phyloP scores from a whole-genome alignment of 495 filamentous ascomycete species.

The Poronia punctata region DNA sequence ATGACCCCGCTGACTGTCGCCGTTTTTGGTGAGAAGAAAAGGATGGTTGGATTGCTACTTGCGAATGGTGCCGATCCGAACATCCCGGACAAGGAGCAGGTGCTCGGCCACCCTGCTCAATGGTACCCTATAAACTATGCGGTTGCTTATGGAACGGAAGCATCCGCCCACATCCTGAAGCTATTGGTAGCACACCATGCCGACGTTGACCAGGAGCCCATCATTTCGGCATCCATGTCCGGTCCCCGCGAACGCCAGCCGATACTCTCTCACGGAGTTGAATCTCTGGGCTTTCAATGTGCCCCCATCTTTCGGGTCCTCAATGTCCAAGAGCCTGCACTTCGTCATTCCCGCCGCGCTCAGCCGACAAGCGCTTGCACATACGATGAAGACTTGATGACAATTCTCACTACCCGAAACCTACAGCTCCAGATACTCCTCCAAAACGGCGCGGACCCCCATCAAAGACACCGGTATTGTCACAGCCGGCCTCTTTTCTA shows the following conservation, averaged over 20 bases:
- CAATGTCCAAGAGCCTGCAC: conserved; percentile 1
- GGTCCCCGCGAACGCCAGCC: too few species aligned
- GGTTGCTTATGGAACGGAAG: neutral
- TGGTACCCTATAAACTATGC: conserved; percentile 7
- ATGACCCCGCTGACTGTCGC: conserved; percentile 3
- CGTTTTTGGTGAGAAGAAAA: neutral
- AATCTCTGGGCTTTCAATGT: neutral
- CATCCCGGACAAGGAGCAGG: neutral
- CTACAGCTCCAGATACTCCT: conserved; percentile 1
- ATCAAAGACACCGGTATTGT: neutral
- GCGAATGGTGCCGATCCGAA: conserved; percentile 2
- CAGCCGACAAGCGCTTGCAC: neutral
- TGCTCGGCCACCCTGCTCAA: neutral
- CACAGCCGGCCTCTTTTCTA: conserved; percentile 1
- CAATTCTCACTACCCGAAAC: neutral
- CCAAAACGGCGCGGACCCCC: neutral
- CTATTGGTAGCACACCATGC: neutral
- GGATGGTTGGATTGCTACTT: conserved; percentile 1
- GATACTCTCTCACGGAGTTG: neutral
- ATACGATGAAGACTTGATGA: conserved; percentile 1
- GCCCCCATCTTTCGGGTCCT: conserved; percentile 3
- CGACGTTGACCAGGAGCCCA: neutral
- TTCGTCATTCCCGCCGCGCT: neutral
- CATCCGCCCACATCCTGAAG: neutral
- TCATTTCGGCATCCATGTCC: too few species aligned